Evolutionary conservation across 306 rosid genomes (phyloP), one percentile per base, ranked within the genome.

Genomic region (Cucumis cinereus): DNA sequence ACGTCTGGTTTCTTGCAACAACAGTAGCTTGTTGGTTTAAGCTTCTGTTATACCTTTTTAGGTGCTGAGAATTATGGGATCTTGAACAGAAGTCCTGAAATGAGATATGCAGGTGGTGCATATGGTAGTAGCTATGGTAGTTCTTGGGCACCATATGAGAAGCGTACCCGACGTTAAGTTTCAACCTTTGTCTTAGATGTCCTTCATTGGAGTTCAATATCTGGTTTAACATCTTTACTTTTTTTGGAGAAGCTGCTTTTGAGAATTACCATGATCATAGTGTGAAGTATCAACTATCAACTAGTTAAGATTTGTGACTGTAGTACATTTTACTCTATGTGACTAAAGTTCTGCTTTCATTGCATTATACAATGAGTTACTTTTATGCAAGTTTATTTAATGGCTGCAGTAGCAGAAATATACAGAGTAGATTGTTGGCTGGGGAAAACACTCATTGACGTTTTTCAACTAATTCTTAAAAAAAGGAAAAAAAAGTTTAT

Each of bases 11-110:
- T 15, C 76, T 28, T 47, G 59, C 45, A 50, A 50, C 60, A 15
- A 14, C n/a, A 2, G 28, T 66, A 3, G 75, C 58, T 14, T 24
- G 33, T 74, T 71, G 60, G 73, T 75, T 80, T 47, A 81, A 67
- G 59, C 63, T 58, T 78, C 75, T 53, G 19, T 33, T 73, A 15
- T 70, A 60, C 75, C 55, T 78, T 59, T 73, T 36, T 81, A 84
- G 88, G 88, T 80, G 78, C 80, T 10, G 41, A 78, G 68, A 79
- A 73, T 68, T 82, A 82, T 58, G 86, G 86, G 57, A 53, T 60
- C 82, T 59, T 84, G 79, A 80, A 78, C 72, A 81, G 84, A 80
- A 77, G 85, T 72, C 86, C 78, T 16, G 86, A 82, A 60, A 76
- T 49, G 79, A 80, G 90, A 80, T 80, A 82, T 74, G 63, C 80